phyloP scores from a whole-genome alignment of 768 basidiomycete species.

The Cystobasidium tubakii region DNA sequence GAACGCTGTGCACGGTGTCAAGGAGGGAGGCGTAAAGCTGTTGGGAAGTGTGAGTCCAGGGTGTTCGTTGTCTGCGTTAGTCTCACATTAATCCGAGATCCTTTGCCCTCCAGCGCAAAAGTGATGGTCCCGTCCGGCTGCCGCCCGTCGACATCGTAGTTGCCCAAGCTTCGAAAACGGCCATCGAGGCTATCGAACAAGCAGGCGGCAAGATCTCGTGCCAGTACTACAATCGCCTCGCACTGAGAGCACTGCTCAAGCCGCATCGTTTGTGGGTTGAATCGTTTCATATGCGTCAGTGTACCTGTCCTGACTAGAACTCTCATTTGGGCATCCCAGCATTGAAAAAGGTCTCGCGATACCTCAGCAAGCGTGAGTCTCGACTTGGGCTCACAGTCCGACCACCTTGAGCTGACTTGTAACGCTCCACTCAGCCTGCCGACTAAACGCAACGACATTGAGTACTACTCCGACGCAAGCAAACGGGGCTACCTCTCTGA shows the following conservation, averaged over 20 bases:
- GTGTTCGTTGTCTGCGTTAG: no score
- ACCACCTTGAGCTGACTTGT: no score
- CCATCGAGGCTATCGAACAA: constrained; percentile 75
- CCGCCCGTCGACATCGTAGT: constrained; percentile 69
- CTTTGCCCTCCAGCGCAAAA: constrained; percentile 58
- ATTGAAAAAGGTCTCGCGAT: background rate
- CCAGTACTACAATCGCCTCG: constrained; percentile 82
- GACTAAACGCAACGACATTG: constrained; percentile 44
- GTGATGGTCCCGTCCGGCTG: constrained; percentile 53
- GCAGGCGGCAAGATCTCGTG: constrained; percentile 77
- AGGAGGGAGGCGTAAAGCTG: constrained; percentile 79
- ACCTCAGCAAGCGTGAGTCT: constrained; percentile 23
- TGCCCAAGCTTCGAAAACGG: constrained; percentile 77
- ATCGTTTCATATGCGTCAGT: no score
- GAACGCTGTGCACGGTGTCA: constrained; percentile 77
- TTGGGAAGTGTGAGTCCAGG: constrained; percentile 65
- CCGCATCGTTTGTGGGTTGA: constrained; percentile 49
- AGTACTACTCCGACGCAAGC: constrained; percentile 45
- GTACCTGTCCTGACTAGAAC: no score
- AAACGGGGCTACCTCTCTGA: constrained; percentile 44
- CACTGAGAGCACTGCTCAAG: constrained; percentile 58
- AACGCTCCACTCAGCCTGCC: no score
- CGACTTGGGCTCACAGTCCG: no score
- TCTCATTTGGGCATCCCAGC: background rate
- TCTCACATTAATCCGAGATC: no score